Percentiles rank a stretch among this genome's conserved stretches.
These are phyloP conservation scores for Stephania yunnanensis DNA, from an alignment of 164 flowering plant genomes.

Conservation along the genomic window DNA sequence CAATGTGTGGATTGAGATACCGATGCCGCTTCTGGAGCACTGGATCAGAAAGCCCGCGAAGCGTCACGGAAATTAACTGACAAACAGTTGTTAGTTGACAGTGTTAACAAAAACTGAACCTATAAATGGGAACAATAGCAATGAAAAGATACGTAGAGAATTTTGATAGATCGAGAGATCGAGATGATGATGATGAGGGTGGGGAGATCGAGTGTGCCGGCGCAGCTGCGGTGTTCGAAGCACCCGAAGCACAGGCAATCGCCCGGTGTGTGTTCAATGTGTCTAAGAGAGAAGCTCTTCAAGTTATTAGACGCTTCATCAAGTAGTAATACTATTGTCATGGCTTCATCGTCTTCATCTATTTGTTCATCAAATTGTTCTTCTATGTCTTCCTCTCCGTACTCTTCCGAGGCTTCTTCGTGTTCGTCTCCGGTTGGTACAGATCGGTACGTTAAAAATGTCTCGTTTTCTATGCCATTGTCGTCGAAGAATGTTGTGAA, in stretches of 20 bases:
- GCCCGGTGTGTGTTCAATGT: conserved; percentile 25
- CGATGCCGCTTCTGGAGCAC: no score
- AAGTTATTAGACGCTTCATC: conserved; percentile 11
- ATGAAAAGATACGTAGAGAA: background rate
- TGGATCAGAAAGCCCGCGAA: background rate
- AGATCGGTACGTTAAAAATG: no score
- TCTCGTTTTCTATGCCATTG: background rate
- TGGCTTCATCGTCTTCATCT: background rate
- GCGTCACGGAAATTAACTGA: background rate
- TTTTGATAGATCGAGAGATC: background rate
- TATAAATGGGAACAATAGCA: background rate
- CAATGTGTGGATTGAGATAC: no score
- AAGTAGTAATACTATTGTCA: background rate
- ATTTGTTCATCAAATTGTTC: conserved; percentile 11
- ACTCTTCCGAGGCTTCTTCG: background rate
- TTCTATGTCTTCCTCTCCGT: conserved; percentile 16
- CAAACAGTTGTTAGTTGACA: background rate
- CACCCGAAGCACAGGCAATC: conserved; percentile 25
- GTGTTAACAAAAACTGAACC: background rate
- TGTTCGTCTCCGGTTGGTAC: conserved; percentile 4
- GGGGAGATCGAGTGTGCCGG: conserved; percentile 11
- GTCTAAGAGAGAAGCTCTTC: conserved; percentile 23
- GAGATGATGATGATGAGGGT: background rate
- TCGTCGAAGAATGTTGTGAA: background rate
- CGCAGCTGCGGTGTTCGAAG: conserved; percentile 17